Evolutionary conservation across 176 grass and related monocot species (phyloP).

Genomic region (Oryza glumipatula): DNA sequence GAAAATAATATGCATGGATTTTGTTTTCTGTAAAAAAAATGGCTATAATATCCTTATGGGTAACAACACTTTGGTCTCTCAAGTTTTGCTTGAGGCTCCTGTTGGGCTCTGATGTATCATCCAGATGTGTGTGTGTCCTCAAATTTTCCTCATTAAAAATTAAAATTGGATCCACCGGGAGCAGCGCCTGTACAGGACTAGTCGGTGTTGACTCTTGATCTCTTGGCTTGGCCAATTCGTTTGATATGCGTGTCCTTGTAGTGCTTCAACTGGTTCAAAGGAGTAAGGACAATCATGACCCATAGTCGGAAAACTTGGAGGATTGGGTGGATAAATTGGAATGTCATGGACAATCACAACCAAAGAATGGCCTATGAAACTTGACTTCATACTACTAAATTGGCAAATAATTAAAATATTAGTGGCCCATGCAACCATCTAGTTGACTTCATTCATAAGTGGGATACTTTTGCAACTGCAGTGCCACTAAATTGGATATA

Average conservation of each 20-base stretch:
- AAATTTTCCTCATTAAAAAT: background rate
- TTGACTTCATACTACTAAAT: background rate
- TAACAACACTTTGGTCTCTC: background rate
- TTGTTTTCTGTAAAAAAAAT: background rate
- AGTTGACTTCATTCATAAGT: constrained; percentile 11
- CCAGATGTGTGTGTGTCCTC: background rate
- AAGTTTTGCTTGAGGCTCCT: background rate
- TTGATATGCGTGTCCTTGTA: background rate
- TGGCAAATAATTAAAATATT: background rate
- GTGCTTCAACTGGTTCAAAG: background rate
- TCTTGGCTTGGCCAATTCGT: background rate
- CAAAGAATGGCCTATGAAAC: background rate
- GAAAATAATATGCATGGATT: background rate
- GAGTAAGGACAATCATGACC: background rate
- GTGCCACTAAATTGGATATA: background rate
- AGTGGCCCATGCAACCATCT: background rate
- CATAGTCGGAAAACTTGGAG: background rate
- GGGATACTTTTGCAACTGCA: constrained; percentile 22
- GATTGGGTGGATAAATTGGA: too few relatives aligned
- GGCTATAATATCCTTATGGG: background rate
- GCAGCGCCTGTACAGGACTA: background rate
- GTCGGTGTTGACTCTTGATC: background rate
- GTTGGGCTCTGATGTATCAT: background rate
- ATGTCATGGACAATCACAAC: background rate
- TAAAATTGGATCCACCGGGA: background rate